phyloP scores from a whole-genome alignment of 129 eudicot species.

The Helichrysum umbraculigerum region DNA sequence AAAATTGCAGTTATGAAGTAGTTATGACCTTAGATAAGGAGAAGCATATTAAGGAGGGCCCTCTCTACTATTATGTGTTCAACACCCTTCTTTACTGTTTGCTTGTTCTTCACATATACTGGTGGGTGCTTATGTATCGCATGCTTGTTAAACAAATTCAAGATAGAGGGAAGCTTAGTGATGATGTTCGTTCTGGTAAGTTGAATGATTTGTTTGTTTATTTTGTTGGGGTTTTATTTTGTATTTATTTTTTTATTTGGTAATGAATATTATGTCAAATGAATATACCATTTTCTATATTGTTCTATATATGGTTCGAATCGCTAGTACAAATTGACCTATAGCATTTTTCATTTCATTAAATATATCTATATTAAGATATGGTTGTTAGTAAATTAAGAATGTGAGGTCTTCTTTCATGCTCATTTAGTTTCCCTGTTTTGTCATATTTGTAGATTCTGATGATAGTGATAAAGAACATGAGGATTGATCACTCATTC shows the following conservation, averaged over 20 bases:
- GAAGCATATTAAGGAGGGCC: conserved; percentile 64
- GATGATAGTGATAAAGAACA: conserved; percentile 70
- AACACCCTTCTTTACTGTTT: conserved; percentile 76
- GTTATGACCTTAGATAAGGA: conserved; percentile 66
- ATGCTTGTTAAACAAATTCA: conserved; percentile 94
- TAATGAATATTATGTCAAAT: not conserved
- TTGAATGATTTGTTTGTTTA: not conserved
- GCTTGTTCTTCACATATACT: conserved; percentile 83
- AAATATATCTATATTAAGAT: too few relatives aligned
- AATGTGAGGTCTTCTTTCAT: not conserved
- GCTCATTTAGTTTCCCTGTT: not conserved
- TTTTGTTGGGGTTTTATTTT: not conserved
- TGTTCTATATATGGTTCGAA: not conserved
- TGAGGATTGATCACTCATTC: conserved; percentile 60
- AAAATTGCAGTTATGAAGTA: conserved; percentile 70
- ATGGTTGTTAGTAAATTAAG: not conserved
- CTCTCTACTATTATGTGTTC: conserved; percentile 74
- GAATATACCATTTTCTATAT: not conserved
- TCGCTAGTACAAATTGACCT: too few relatives aligned
- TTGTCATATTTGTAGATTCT: conserved; percentile 53
- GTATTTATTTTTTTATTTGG: not conserved
- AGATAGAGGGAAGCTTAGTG: conserved; percentile 78
- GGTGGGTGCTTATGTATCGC: conserved; percentile 94
- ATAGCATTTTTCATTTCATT: too few relatives aligned
- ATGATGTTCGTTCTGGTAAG: conserved; percentile 97